Evolutionary conservation across 495 filamentous ascomycete species (phyloP).

Genomic region (Terfezia boudieri): DNA sequence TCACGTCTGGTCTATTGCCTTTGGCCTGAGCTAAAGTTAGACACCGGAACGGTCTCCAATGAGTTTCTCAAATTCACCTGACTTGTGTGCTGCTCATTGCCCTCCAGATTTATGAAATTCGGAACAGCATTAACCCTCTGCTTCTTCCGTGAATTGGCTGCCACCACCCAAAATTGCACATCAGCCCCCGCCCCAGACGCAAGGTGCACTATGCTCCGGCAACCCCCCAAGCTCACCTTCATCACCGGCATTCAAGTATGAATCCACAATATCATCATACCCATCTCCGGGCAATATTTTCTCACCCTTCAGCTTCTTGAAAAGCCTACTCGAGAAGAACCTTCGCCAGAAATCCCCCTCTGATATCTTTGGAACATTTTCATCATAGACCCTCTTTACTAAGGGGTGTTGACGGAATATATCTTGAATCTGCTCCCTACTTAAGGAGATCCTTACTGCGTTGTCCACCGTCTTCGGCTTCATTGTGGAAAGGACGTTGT

Average conservation of each 20-base stretch:
- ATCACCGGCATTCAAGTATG: slow-evolving; percentile 54
- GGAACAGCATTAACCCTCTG: slow-evolving; percentile 36
- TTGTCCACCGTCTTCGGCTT: slow-evolving; percentile 61
- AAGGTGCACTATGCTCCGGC: background rate
- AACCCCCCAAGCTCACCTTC: slow-evolving; percentile 15
- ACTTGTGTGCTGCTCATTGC: slow-evolving; percentile 77
- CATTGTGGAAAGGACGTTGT: slow-evolving; percentile 81
- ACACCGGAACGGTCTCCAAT: too few relatives aligned
- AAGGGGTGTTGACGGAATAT: slow-evolving; percentile 87
- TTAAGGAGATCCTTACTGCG: slow-evolving; percentile 58
- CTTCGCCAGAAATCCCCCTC: slow-evolving; percentile 73
- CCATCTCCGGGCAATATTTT: slow-evolving; percentile 51
- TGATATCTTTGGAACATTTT: slow-evolving; percentile 63
- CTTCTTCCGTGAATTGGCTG: slow-evolving; percentile 13
- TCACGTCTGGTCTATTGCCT: slow-evolving; percentile 66
- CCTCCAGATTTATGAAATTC: slow-evolving; percentile 73
- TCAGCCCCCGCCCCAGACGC: too few relatives aligned
- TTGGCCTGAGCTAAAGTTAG: slow-evolving; percentile 26
- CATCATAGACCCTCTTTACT: slow-evolving; percentile 75
- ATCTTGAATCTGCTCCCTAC: slow-evolving; percentile 74
- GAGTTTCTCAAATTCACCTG: slow-evolving; percentile 18
- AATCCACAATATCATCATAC: slow-evolving; percentile 55
- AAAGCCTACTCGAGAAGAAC: slow-evolving; percentile 74
- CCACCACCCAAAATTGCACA: background rate
- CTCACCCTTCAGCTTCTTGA: slow-evolving; percentile 80